Base-by-base conservation (phyloP, 2,329 filamentous ascomycete genomes). In the Exophiala sideris region DNA sequence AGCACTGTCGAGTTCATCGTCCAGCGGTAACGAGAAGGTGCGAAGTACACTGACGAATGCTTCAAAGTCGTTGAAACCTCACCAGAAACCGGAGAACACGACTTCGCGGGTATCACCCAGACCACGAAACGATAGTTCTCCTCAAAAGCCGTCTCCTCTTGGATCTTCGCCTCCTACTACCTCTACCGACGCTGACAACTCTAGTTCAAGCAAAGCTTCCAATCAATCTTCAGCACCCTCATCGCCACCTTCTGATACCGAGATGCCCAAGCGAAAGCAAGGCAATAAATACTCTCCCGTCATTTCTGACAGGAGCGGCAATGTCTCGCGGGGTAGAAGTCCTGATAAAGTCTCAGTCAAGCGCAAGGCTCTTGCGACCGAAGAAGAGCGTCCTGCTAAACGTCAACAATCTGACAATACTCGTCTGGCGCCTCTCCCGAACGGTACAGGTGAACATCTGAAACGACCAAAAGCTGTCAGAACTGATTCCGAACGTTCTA, bases 151-250 rank as follows among this genome's bases (percentile, higher is more conserved):
- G 2, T 85, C 83, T 12, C 82, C 81, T 10, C 76, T 85, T 9
- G 81, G 79, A 8, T 81, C 80, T 5, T 84, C 82, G 2, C 80
- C 81, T 18, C 81, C 82, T 5, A 77, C 82, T 56, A 84, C 82
- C 65, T 79, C 79, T 24, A 84, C 81, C 16, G 80, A 85, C 64
- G 71, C 79, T 51, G 72, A 80, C 57, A 71, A 77, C 63, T 70
- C 71, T 59, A 68, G 59, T 46, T 68, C 69, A 38, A 71, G 71
- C 42, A 71, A 73, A 39, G 58, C 54, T n/a, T 60, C 62, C 14
- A 72, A 71, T 39, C 68, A 71, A 42, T 71, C 73, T 3, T 75
- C 73, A 12, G 73, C 72, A 40, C 75, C 73, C 16, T 74, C 72
- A 3, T 76, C 74, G 9, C 76, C 76, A 10, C 74, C 76, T 29